These are phyloP conservation scores for Ilex asprella DNA, from an alignment of 257 asterid species.

Conservation along the genomic window DNA sequence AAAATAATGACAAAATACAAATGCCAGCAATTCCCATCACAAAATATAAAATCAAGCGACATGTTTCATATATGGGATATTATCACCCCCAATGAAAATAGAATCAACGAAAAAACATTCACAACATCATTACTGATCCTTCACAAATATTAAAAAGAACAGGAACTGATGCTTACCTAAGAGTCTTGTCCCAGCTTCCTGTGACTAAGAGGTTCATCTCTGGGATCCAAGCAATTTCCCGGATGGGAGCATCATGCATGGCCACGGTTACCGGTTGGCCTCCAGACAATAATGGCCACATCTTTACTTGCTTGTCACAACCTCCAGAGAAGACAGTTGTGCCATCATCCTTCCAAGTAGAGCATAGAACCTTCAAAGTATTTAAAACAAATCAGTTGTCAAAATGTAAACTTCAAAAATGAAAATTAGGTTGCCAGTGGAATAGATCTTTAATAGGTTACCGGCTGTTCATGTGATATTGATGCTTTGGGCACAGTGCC, in stretches of 20 bases:
- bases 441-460: conserved; percentile 17
- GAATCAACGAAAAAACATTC: not conserved
- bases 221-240: conserved; percentile 89
- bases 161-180: conserved; percentile 42
- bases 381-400: conserved; percentile 7
- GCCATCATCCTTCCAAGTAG: conserved; percentile 98
- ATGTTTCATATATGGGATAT: not conserved
- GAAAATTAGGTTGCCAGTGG: conserved; percentile 1
- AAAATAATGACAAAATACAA: not conserved
- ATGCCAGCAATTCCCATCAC: not conserved
- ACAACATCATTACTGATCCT: not conserved
- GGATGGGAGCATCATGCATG: conserved; percentile 93
- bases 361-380: conserved; percentile 69
- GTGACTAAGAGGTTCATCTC: conserved; percentile 84
- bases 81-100: not conserved
- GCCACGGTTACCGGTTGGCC: conserved; percentile 81
- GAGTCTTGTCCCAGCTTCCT: conserved; percentile 93
- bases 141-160: not conserved
- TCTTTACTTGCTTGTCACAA: conserved; percentile 96
- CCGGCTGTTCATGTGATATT: conserved; percentile 85
- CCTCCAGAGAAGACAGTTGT: conserved; percentile 95
- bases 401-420: not conserved
- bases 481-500: conserved; percentile 71
- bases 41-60: not conserved
- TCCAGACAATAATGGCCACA: conserved; percentile 90